Conservation (phyloP, 805 yeast genomes). For the Suhomyces kilbournensis region DNA sequence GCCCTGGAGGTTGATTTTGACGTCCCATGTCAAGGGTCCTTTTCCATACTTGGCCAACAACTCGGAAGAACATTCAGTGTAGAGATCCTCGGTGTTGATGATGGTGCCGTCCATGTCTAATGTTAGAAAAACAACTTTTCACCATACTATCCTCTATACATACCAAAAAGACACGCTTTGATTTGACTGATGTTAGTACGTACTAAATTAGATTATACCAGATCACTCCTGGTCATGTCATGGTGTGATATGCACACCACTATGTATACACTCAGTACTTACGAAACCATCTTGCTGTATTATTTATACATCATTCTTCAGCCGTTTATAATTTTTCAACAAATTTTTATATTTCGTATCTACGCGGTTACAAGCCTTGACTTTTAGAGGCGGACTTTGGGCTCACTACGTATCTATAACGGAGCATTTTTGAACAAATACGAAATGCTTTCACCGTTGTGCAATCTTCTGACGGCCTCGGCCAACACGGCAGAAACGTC, state of each 20-base stretch:
- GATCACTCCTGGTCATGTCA: too few relatives aligned
- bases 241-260: background rate
- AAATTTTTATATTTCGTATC: background rate
- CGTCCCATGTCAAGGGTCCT: slow-evolving; percentile 86
- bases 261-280: background rate
- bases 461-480: slow-evolving; percentile 80
- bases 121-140: slow-evolving; percentile 8
- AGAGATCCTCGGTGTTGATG: slow-evolving; percentile 87
- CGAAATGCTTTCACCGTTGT: slow-evolving; percentile 83
- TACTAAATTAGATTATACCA: too few relatives aligned
- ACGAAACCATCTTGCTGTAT: background rate
- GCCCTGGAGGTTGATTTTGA: slow-evolving; percentile 85
- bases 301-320: too few relatives aligned
- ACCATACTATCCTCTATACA: slow-evolving; percentile 18
- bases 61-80: slow-evolving; percentile 73
- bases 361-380: background rate
- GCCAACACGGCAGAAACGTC: slow-evolving; percentile 75
- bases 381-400: background rate
- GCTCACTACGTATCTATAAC: slow-evolving; percentile 4
- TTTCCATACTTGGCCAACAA: slow-evolving; percentile 65
- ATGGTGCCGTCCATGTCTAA: slow-evolving; percentile 93
- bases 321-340: background rate
- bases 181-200: slow-evolving; percentile 15
- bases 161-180: slow-evolving; percentile 73
- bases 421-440: slow-evolving; percentile 74